These are phyloP conservation scores for Pycnococcus provasolii DNA, from an alignment of 139 green algal genomes.

Conservation along the genomic window DNA sequence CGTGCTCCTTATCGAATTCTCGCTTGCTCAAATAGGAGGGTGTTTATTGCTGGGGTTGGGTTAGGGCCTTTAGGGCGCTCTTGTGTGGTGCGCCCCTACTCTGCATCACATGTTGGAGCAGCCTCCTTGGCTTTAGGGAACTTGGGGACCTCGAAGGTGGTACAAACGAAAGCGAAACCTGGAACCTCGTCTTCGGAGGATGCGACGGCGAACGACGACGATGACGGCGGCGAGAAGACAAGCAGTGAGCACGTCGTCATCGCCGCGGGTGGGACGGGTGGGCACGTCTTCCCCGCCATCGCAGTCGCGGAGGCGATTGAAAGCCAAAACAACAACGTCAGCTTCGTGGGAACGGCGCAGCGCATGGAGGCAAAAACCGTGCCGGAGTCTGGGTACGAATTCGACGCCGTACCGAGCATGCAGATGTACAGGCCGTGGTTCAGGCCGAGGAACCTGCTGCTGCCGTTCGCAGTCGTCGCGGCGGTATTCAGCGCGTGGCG, in stretches of 20 bases:
- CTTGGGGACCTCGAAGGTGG: too few relatives aligned
- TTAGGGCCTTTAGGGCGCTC: too few relatives aligned
- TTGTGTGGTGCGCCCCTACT: too few relatives aligned
- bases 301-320: slow-evolving; percentile 22
- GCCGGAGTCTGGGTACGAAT: slow-evolving; percentile 11
- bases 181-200: too few relatives aligned
- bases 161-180: too few relatives aligned
- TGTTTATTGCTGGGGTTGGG: too few relatives aligned
- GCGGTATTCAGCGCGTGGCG: too few relatives aligned
- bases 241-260: slow-evolving; percentile 12
- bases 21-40: too few relatives aligned
- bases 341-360: slow-evolving; percentile 17
- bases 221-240: background rate
- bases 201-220: background rate
- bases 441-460: slow-evolving; percentile 22
- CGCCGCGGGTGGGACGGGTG: slow-evolving; percentile 26
- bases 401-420: slow-evolving; percentile 24
- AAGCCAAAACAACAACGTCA: background rate
- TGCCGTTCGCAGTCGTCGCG: slow-evolving; percentile 21
- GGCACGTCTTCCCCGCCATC: slow-evolving; percentile 31
- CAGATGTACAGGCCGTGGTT: slow-evolving; percentile 15
- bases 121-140: too few relatives aligned
- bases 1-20: too few relatives aligned
- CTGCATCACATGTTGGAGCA: too few relatives aligned
- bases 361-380: slow-evolving; percentile 18